Percentiles rank a stretch among this genome's conserved stretches.
These are phyloP conservation scores for Boletellus dicymbophilus DNA, from an alignment of 1,284 basidiomycete species.

Conservation along the genomic window DNA sequence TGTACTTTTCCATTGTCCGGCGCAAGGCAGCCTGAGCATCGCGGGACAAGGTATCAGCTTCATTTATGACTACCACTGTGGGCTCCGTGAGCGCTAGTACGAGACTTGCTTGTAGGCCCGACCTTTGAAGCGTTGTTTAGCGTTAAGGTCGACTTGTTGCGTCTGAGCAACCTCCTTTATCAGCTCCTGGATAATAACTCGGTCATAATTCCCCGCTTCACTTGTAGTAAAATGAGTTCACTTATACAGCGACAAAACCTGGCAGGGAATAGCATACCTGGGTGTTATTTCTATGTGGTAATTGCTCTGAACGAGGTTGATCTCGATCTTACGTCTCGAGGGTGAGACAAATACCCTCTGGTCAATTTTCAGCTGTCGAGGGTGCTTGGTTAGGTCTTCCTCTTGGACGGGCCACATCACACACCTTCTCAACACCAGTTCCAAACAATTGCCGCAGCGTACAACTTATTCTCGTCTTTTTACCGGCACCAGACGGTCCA, in stretches of 20 bases:
- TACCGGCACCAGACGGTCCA: slow-evolving; percentile 95
- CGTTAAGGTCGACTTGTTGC: slow-evolving; percentile 95
- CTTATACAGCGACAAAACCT: not conserved
- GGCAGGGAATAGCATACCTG: slow-evolving; percentile 54
- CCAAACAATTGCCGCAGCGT: slow-evolving; percentile 92
- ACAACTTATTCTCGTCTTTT: slow-evolving; percentile 96
- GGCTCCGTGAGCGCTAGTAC: slow-evolving; percentile 3
- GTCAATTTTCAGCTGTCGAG: slow-evolving; percentile 90
- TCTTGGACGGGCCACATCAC: slow-evolving; percentile 11
- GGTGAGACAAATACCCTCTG: slow-evolving; percentile 97
- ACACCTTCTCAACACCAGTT: slow-evolving; percentile 88
- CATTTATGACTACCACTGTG: slow-evolving; percentile 97
- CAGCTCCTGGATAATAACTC: slow-evolving; percentile 96
- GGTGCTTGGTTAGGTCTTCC: slow-evolving; percentile 5
- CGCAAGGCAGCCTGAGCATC: slow-evolving; percentile 98
- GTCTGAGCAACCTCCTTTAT: slow-evolving; percentile 99
- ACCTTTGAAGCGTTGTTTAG: slow-evolving; percentile 98
- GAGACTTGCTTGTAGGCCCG: slow-evolving; percentile 4
- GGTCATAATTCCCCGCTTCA: slow-evolving; percentile 95
- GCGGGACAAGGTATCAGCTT: slow-evolving; percentile 92
- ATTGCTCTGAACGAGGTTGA: slow-evolving; percentile 97
- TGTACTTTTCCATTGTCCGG: slow-evolving; percentile 99
- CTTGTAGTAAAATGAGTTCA: slow-evolving; percentile 41
- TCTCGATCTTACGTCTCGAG: slow-evolving; percentile 92
- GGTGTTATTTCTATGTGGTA: slow-evolving; percentile 99